Percentiles rank a stretch among this genome's conserved stretches.
phyloP scores from a whole-genome alignment of 441 rosid genomes.

The Viola pubescens region DNA sequence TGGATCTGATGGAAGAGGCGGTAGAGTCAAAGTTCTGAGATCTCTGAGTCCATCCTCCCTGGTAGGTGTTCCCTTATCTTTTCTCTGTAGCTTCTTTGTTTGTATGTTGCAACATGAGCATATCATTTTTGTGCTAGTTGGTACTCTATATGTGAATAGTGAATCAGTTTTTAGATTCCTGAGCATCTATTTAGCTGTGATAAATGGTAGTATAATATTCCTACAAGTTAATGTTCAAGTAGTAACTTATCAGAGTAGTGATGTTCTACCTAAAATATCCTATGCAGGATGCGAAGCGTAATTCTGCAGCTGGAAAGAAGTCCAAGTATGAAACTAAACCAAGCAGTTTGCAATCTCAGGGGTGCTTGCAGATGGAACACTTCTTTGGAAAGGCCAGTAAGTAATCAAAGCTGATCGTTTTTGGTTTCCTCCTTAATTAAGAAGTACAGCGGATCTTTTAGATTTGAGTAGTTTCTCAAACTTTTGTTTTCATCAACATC shows the following conservation, averaged over 20 bases:
- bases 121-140: neutral
- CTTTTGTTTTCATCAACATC: too few species aligned
- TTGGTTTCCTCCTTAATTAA: neutral
- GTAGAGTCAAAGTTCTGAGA: slow-evolving; percentile 69
- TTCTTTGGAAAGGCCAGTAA: slow-evolving; percentile 56
- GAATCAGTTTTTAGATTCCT: neutral
- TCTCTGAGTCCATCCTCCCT: slow-evolving; percentile 36
- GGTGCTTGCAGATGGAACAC: slow-evolving; percentile 75
- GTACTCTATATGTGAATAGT: neutral
- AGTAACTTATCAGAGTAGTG: neutral
- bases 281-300: slow-evolving; percentile 44
- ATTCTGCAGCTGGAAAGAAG: slow-evolving; percentile 44
- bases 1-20: slow-evolving; percentile 91
- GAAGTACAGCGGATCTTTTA: neutral
- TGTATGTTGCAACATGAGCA: neutral
- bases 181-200: neutral
- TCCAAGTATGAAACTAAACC: slow-evolving; percentile 43
- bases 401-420: slow-evolving; percentile 10
- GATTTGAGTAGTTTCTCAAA: neutral
- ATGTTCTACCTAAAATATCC: neutral
- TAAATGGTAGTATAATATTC: neutral
- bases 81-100: neutral
- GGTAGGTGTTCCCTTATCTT: slow-evolving; percentile 25
- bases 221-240: neutral
- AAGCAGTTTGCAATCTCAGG: slow-evolving; percentile 43